A percentile compares a stretch with the other conserved stretches of the same genome.
Conservation (phyloP, 2,329 filamentous ascomycete genomes). For the Amauroascus verrucosus region DNA sequence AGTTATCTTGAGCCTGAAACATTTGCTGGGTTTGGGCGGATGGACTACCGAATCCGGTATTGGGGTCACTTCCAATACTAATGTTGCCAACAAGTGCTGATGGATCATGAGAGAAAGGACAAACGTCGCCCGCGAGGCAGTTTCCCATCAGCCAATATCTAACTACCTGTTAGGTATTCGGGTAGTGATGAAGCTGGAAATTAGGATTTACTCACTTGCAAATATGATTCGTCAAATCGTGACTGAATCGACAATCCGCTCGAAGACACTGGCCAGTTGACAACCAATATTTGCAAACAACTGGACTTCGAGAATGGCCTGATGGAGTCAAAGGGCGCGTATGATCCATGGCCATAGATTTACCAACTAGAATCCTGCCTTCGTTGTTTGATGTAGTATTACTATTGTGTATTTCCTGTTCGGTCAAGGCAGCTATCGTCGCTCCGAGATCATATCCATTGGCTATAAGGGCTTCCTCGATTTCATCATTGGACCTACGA, state of each 20-base stretch:
- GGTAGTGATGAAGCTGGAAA: neutral
- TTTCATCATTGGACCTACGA: constrained; percentile 82
- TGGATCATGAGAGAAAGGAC: constrained; percentile 95
- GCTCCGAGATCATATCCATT: constrained; percentile 91
- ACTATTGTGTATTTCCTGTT: constrained; percentile 47
- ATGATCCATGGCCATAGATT: constrained; percentile 68
- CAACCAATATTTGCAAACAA: constrained; percentile 95
- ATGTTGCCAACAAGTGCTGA: constrained; percentile 75
- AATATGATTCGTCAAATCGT: constrained; percentile 87
- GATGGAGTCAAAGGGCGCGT: constrained; percentile 65
- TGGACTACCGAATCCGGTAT: constrained; percentile 49
- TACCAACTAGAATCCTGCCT: constrained; percentile 66
- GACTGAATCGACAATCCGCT: constrained; percentile 92
- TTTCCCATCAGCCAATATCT: constrained; percentile 96
- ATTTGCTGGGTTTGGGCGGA: constrained; percentile 47
- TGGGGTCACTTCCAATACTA: constrained; percentile 46
- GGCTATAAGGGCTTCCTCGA: constrained; percentile 76
- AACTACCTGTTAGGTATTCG: constrained; percentile 17
- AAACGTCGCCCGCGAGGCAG: constrained; percentile 84
- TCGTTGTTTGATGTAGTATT: constrained; percentile 47
- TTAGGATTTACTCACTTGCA: constrained; percentile 71
- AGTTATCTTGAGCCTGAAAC: constrained; percentile 67
- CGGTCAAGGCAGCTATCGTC: constrained; percentile 82
- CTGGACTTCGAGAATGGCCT: constrained; percentile 66
- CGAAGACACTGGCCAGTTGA: constrained; percentile 91